Evolutionary conservation across 2,329 filamentous ascomycete genomes (phyloP), one percentile per base, ranked within the genome.

Genomic region (Trichoderma sp.): DNA sequence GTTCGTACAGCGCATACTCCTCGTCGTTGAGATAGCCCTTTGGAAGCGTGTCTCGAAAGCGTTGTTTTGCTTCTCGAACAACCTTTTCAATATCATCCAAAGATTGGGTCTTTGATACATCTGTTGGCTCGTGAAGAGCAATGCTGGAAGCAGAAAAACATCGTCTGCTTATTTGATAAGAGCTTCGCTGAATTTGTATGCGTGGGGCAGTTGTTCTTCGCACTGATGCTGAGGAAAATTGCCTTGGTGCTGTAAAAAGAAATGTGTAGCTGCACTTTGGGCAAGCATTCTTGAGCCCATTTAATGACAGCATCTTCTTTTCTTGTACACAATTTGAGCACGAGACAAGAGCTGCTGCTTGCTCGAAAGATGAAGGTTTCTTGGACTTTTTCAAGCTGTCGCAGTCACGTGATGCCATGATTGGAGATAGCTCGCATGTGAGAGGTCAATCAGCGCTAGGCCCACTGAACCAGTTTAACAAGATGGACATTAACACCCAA

Each of bases 11-110:
- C 62, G 83, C 84, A 77, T 92, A 90, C 80, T 97, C 94, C 68
- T 92, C 88, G 1, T 86, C 85, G 39, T 85, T 90, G 66, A 98
- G 81, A 76, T 93, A 89, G 39, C 87, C 90, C 36, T 89, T 88
- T 0, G 95, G 95, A 28, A 98, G 81, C 0, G 87, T 90, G 77
- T 96, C 91, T 73, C 94, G 91, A 80, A 94, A 97, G 9, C 89
- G 86, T 74, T 93, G 91, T 76, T 92, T 89, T 43, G 93, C 91
- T 75, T 89, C 86, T 71, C 92, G 89, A 36, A 93, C 93, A 8
- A 91, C 83, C 12, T 84, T 83, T 78, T 93, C 92, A 70, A 89
- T 83, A 6, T 87, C 84, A 12, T 79, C 74, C 11, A 39, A 11
- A 28, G 32, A 51, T 39, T 69, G 39, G 4, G n/a, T 14, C 14